Evolutionary conservation across 441 rosid genomes (phyloP).

Genomic region (Bruguiera hainesii): DNA sequence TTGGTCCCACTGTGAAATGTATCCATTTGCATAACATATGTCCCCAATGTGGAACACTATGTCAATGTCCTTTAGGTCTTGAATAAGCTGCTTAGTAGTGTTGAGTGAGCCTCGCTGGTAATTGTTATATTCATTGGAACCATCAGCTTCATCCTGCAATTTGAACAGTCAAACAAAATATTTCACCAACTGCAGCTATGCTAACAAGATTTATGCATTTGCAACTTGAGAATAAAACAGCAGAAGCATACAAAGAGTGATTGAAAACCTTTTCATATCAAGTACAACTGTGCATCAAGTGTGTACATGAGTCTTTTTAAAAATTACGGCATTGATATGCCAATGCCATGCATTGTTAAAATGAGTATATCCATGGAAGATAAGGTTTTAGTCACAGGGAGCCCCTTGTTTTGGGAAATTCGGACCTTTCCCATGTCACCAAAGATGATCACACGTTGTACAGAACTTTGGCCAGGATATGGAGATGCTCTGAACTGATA

Average conservation of each 20-base stretch:
- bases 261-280: too few relatives aligned
- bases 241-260: too few relatives aligned
- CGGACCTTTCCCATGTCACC: conserved; percentile 97
- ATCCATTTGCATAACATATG: conserved; percentile 73
- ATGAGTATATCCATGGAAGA: neutral
- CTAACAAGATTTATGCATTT: neutral
- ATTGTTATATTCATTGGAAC: conserved; percentile 66
- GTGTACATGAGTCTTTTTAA: neutral
- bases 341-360: neutral
- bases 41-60: conserved; percentile 84
- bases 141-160: conserved; percentile 74
- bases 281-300: neutral
- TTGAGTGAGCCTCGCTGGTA: conserved; percentile 65
- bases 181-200: conserved; percentile 10
- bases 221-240: too few relatives aligned
- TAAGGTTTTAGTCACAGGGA: conserved; percentile 7
- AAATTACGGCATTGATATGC: neutral
- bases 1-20: conserved; percentile 86
- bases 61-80: conserved; percentile 59
- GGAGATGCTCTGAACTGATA: conserved; percentile 79
- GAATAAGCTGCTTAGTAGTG: conserved; percentile 66
- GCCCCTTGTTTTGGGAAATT: conserved; percentile 11
- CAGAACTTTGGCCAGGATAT: conserved; percentile 71
- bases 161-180: conserved; percentile 4
- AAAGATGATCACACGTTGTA: conserved; percentile 71